Percentiles rank a stretch among this genome's conserved stretches.
These are phyloP conservation scores for Fomitopsis pulvina DNA, from an alignment of 768 basidiomycete species.

Conservation along the genomic window DNA sequence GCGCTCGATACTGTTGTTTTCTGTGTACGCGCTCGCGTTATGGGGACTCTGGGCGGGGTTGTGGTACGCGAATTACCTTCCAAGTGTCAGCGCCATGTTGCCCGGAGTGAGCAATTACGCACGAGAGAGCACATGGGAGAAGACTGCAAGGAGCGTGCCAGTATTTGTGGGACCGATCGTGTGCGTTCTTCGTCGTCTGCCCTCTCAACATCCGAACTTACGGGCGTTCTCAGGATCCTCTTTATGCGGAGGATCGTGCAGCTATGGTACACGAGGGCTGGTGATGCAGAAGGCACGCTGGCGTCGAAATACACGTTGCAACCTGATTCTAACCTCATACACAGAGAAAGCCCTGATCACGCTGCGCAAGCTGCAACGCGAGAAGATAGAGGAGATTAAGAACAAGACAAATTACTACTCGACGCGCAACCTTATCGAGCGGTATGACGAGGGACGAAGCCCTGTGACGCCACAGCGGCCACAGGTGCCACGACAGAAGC, in stretches of 20 bases:
- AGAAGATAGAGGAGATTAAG: constrained; percentile 93
- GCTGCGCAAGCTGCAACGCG: constrained; percentile 71
- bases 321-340: neutral
- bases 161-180: constrained; percentile 71
- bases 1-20: constrained; percentile 67
- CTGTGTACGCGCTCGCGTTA: constrained; percentile 66
- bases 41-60: constrained; percentile 70
- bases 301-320: neutral
- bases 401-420: constrained; percentile 95
- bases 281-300: constrained; percentile 70
- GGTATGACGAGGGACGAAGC: constrained; percentile 64
- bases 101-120: constrained; percentile 12
- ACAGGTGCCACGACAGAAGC: constrained; percentile 28
- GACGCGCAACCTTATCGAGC: constrained; percentile 84
- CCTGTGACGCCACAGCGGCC: constrained; percentile 32
- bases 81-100: constrained; percentile 26
- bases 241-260: constrained; percentile 78
- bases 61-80: constrained; percentile 64
- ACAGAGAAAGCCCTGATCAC: constrained; percentile 74
- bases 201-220: neutral
- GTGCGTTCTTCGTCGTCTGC: constrained; percentile 39
- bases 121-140: constrained; percentile 28
- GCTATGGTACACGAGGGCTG: constrained; percentile 77
- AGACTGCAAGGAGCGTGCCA: constrained; percentile 43
- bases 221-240: constrained; percentile 44